Evolutionary conservation across 495 filamentous ascomycete genomes (phyloP), one percentile per base, ranked within the genome.

Genomic region (Xylaria castorea): DNA sequence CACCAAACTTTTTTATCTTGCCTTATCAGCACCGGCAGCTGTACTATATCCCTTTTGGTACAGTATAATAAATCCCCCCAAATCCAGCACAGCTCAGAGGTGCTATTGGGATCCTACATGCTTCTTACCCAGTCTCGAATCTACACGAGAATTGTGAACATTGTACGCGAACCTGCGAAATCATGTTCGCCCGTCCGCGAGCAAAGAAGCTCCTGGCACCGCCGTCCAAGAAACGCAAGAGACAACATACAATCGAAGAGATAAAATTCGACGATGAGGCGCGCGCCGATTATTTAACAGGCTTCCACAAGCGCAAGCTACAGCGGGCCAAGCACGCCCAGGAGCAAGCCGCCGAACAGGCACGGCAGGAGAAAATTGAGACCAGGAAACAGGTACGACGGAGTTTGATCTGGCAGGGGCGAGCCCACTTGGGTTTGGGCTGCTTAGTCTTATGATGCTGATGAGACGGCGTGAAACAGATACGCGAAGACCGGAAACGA

Each of bases 301-400:
- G 96, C 5, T 99, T 99, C 83, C 95, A 94, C 84, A 98, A 97
- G 86, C 91, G 96, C 79, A 99, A 99, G 80, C 82, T 91, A 66
- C 90, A 92, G 76, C 88, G 96, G 25, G 89, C 89, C 68, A 95
- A 95, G 82, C 85, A 92, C 82, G 96, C 95, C 9, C 90, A 96
- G 78, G 92, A 93, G 61, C 84, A 90, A 58, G 93, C 93, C 9
- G 87, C 87, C 44, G 88, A 93, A 78, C 90, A 87, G 79, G 92
- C 89, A 27, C 87, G 89, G 57, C 89, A 94, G 76, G 92, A 94
- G 80, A 92, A 87, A 78, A 89, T 92, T 64, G 81, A 83, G 70
- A 84, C 91, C 71, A 84, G 96, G 79, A 91, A 91, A 79, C 89
- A 91, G 87, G 96, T 96, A 83, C 12, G 11, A 83, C 22, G 5